These are phyloP conservation scores for Agastache rugosa DNA, from an alignment of 257 asterid species.

Conservation along the genomic window DNA sequence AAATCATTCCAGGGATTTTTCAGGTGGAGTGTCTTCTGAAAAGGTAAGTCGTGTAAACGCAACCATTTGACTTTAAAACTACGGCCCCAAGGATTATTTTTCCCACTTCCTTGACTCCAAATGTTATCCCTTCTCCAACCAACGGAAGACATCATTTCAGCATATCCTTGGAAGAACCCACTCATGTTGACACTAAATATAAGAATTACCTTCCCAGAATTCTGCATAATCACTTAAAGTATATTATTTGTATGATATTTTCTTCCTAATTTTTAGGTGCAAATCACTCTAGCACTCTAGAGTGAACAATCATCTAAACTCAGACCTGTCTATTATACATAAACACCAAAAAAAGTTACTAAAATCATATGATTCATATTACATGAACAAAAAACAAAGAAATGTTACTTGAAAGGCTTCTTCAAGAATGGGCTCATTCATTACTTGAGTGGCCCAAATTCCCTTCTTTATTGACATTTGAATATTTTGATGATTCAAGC, in stretches of 20 bases:
- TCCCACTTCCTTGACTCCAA: slow-evolving; percentile 85
- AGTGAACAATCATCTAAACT: slow-evolving; percentile 31
- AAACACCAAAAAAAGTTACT: slow-evolving; percentile 38
- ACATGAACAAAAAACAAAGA: slow-evolving; percentile 46
- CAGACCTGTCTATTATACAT: slow-evolving; percentile 36
- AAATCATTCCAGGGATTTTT: slow-evolving; percentile 85
- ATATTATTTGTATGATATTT: slow-evolving; percentile 42
- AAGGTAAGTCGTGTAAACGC: slow-evolving; percentile 74
- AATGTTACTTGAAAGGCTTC: slow-evolving; percentile 91
- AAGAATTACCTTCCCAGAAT: slow-evolving; percentile 89
- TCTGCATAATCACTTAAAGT: slow-evolving; percentile 74
- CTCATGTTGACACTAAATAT: slow-evolving; percentile 98
- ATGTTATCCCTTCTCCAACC: slow-evolving; percentile 86
- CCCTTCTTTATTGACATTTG: slow-evolving; percentile 80
- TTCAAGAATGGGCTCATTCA: slow-evolving; percentile 96
- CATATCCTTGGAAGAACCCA: slow-evolving; percentile 99
- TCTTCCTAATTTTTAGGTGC: slow-evolving; percentile 35
- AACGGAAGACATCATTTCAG: slow-evolving; percentile 87
- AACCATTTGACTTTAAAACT: slow-evolving; percentile 91
- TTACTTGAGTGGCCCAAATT: slow-evolving; percentile 97
- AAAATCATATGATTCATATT: slow-evolving; percentile 49
- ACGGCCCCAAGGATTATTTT: slow-evolving; percentile 87
- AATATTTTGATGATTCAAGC: slow-evolving; percentile 89
- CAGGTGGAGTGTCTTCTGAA: slow-evolving; percentile 90
- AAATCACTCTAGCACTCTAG: slow-evolving; percentile 37